Evolutionary conservation across 495 filamentous ascomycete genomes (phyloP).

Genomic region (Neohortaea acidophila): DNA sequence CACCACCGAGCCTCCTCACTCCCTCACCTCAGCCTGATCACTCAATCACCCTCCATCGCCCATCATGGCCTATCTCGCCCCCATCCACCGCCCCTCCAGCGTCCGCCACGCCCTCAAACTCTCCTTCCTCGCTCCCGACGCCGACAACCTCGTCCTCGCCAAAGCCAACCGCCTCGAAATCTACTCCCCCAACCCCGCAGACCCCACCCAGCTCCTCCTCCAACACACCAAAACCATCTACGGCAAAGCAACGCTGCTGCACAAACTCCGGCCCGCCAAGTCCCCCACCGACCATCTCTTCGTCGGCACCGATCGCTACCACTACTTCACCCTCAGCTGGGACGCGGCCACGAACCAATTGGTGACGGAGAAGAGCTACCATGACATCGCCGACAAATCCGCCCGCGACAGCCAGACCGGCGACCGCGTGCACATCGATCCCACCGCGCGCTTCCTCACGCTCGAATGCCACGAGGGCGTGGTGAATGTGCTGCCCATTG

Average conservation of each 20-base stretch:
- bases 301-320: slow-evolving; percentile 74
- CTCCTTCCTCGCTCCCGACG: slow-evolving; percentile 52
- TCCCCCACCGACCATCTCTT: slow-evolving; percentile 75
- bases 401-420: slow-evolving; percentile 63
- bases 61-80: slow-evolving; percentile 82
- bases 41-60: not conserved
- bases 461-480: slow-evolving; percentile 83
- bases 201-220: slow-evolving; percentile 44
- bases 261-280: slow-evolving; percentile 59
- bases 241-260: slow-evolving; percentile 72
- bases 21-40: not conserved
- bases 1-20: not conserved
- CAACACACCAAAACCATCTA: slow-evolving; percentile 53
- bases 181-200: slow-evolving; percentile 37
- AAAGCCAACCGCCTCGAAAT: slow-evolving; percentile 90
- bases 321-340: slow-evolving; percentile 84
- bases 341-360: slow-evolving; percentile 45
- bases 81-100: slow-evolving; percentile 82
- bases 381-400: slow-evolving; percentile 63
- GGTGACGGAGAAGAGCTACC: slow-evolving; percentile 51
- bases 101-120: slow-evolving; percentile 75
- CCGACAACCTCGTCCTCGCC: slow-evolving; percentile 71
- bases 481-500: slow-evolving; percentile 56
- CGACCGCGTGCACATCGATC: slow-evolving; percentile 68
- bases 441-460: slow-evolving; percentile 63